Conservation (phyloP, 2,329 filamentous ascomycete genomes). For the Botrytis medusae region DNA sequence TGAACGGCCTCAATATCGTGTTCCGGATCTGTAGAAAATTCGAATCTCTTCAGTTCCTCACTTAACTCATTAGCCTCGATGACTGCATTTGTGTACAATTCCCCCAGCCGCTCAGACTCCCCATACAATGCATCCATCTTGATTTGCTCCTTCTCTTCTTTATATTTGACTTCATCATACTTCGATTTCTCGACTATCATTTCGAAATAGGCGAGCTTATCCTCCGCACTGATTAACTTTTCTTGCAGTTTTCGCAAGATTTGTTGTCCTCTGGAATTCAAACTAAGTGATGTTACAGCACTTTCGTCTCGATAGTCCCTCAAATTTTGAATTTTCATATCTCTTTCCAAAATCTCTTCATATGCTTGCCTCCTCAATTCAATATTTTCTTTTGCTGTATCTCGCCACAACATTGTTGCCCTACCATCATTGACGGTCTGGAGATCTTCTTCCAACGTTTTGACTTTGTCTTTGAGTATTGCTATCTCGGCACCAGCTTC, state of each 20-base stretch:
- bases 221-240: not conserved
- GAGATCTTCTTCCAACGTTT: not conserved
- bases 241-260: constrained; percentile 5
- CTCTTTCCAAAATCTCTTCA: constrained; percentile 2
- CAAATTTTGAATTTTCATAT: not conserved
- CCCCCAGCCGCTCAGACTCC: not conserved
- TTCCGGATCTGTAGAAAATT: not conserved
- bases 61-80: not conserved
- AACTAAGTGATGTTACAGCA: constrained; percentile 1
- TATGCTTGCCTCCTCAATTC: not conserved
- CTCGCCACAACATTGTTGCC: not conserved
- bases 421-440: not conserved
- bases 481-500: not conserved
- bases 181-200: not conserved
- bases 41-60: not conserved
- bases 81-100: not conserved
- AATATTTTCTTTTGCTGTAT: not conserved
- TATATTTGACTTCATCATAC: not conserved
- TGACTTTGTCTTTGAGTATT: not conserved
- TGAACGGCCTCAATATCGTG: not conserved
- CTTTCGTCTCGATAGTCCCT: not conserved
- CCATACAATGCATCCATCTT: constrained; percentile 9
- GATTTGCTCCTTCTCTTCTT: not conserved
- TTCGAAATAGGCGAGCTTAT: not conserved
- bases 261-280: constrained; percentile 9